These are phyloP conservation scores for Saturnispora dispora DNA, from an alignment of 805 yeast species.

Conservation along the genomic window DNA sequence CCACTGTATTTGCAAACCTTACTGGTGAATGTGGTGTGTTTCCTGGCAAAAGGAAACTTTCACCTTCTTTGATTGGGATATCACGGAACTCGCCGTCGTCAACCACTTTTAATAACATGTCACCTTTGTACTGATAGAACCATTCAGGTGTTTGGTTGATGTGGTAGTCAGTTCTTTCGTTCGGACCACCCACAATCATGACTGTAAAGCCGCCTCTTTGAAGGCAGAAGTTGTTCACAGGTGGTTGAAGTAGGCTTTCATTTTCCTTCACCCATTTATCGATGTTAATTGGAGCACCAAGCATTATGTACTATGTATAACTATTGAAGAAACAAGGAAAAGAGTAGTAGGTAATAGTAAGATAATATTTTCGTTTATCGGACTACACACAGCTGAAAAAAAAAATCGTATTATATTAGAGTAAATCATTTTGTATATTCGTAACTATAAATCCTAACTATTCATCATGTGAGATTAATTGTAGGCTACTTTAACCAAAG, in stretches of 20 bases:
- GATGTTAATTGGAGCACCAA: constrained; percentile 65
- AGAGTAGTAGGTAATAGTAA: background rate
- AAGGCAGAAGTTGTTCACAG: constrained; percentile 83
- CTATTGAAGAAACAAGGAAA: background rate
- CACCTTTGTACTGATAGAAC: constrained; percentile 81
- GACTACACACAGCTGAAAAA: background rate
- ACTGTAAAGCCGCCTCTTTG: constrained; percentile 90
- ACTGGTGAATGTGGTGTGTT: constrained; percentile 88
- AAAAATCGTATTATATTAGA: background rate
- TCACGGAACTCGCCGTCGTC: constrained; percentile 71
- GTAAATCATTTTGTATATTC: background rate
- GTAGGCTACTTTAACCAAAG: constrained; percentile 3
- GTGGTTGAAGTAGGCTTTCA: constrained; percentile 70
- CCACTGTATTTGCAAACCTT: constrained; percentile 76
- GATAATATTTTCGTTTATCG: background rate
- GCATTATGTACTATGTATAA: constrained; percentile 27
- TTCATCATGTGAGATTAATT: background rate
- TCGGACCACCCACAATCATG: constrained; percentile 95
- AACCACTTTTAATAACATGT: constrained; percentile 76
- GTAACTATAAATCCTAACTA: background rate
- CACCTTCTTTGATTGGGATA: constrained; percentile 72
- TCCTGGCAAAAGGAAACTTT: constrained; percentile 77
- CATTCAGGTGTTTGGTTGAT: constrained; percentile 92
- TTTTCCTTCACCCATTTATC: constrained; percentile 76
- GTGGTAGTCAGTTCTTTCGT: constrained; percentile 88